Conservation (phyloP, 352 stramenopile species). For the Phytopythium vexans region DNA sequence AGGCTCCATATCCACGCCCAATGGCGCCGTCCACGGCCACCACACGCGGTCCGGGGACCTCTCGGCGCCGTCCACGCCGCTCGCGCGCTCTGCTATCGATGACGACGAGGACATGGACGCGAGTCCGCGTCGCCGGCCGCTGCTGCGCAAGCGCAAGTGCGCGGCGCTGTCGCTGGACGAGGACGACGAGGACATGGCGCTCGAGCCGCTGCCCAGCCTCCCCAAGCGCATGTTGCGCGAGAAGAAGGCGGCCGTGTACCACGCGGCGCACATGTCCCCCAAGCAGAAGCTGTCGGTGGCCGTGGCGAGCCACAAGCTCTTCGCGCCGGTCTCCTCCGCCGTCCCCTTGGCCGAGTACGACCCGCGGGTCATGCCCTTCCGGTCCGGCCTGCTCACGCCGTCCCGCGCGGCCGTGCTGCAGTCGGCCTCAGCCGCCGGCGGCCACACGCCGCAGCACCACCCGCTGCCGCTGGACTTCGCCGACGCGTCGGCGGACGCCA, state of each 20-base stretch:
- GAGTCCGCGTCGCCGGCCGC: conserved; percentile 2
- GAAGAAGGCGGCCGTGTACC: conserved; percentile 31
- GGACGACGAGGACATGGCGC: conserved; percentile 19
- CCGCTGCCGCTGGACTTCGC: conserved; percentile 58
- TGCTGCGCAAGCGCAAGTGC: conserved; percentile 71
- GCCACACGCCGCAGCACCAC: conserved; percentile 15
- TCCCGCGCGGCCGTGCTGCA: not conserved
- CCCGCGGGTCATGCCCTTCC: conserved; percentile 1
- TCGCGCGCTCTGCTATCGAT: no score
- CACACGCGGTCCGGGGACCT: conserved; percentile 4
- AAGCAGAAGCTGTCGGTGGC: conserved; percentile 58
- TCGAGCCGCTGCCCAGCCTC: conserved; percentile 37
- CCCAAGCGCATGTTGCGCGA: conserved; percentile 71
- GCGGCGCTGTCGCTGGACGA: conserved; percentile 26
- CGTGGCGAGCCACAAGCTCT: conserved; percentile 39
- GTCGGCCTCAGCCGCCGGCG: not conserved
- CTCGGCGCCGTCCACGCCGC: not conserved
- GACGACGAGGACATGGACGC: conserved; percentile 11
- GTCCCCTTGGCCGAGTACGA: not conserved
- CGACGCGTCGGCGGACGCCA: conserved; percentile 30
- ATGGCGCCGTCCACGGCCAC: not conserved
- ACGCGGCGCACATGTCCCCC: conserved; percentile 66
- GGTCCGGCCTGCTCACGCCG: not conserved
- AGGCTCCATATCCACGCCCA: no score
- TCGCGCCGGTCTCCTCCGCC: conserved; percentile 6